These are phyloP conservation scores for Pleurotus tuoliensis DNA, from an alignment of 768 basidiomycete genomes.

Conservation along the genomic window DNA sequence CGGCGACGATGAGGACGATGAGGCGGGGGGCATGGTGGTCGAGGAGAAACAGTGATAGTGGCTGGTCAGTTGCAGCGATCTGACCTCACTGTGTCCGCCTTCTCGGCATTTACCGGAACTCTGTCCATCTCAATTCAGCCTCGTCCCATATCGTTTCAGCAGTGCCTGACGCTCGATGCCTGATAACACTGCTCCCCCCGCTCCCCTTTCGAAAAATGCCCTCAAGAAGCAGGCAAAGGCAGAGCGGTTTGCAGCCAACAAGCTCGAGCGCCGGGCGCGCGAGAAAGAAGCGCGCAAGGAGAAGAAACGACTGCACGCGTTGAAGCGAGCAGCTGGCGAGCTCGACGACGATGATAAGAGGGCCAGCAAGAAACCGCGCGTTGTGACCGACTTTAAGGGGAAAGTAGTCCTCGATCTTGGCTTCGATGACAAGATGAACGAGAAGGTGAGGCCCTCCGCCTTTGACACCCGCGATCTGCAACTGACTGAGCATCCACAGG, in stretches of 20 bases:
- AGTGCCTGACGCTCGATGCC: neutral
- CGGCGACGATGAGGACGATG: conserved; percentile 1
- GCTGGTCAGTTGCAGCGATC: neutral
- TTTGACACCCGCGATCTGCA: neutral
- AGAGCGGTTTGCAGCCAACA: conserved; percentile 58
- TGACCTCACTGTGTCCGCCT: neutral
- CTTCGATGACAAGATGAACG: conserved; percentile 91
- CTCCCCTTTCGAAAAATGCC: conserved; percentile 69
- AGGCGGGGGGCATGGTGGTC: conserved; percentile 1
- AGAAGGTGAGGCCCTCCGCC: conserved; percentile 56
- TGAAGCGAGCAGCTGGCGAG: conserved; percentile 64
- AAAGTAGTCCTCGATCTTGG: conserved; percentile 82
- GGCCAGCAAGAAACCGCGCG: conserved; percentile 20
- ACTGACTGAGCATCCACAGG: conserved; percentile 43
- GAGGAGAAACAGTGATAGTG: conserved; percentile 5
- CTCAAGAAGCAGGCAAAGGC: conserved; percentile 74
- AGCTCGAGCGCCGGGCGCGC: conserved; percentile 68
- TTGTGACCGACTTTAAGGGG: conserved; percentile 35
- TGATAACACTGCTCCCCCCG: conserved; percentile 12
- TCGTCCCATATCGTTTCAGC: neutral
- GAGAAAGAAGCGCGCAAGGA: conserved; percentile 78
- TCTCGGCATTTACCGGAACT: conserved; percentile 2
- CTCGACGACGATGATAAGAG: conserved; percentile 33
- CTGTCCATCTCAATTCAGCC: neutral
- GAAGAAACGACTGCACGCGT: conserved; percentile 59